These are phyloP conservation scores for Talaromyces pinophilus DNA, from an alignment of 2,329 filamentous ascomycete species.

Conservation along the genomic window DNA sequence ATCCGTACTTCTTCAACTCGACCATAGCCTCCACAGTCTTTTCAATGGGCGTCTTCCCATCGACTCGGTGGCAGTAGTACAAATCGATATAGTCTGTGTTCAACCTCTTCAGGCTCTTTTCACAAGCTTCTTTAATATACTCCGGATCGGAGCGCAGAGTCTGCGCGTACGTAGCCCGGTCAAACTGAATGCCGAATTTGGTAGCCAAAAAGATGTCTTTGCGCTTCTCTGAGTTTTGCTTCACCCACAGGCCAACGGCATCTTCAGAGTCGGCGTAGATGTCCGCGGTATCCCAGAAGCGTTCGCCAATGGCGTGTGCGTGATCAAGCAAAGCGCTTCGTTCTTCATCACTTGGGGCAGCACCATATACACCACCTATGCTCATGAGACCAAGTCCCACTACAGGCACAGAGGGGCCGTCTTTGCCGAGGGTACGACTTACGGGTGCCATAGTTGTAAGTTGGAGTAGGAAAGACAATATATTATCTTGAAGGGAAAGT, in stretches of 20 bases:
- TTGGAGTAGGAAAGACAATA: neutral
- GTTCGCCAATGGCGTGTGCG: constrained; percentile 21
- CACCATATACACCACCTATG: constrained; percentile 16
- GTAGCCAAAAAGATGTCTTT: constrained; percentile 25
- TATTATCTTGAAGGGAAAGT: neutral
- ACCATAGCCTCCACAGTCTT: constrained; percentile 37
- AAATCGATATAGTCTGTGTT: constrained; percentile 29
- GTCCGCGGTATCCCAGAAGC: constrained; percentile 23
- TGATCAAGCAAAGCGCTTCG: constrained; percentile 17
- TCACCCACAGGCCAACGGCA: constrained; percentile 16
- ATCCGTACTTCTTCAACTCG: constrained; percentile 22
- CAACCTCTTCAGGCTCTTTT: constrained; percentile 13
- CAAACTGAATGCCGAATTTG: constrained; percentile 17
- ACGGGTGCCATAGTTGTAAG: neutral
- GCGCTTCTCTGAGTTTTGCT: constrained; percentile 14
- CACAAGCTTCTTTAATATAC: constrained; percentile 22
- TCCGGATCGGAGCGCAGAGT: constrained; percentile 18
- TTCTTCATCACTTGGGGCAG: constrained; percentile 23
- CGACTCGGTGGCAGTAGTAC: constrained; percentile 57
- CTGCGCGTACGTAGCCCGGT: neutral
- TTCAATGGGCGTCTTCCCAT: constrained; percentile 50
- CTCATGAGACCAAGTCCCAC: constrained; percentile 21
- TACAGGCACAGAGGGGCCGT: constrained; percentile 12
- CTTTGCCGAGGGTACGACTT: constrained; percentile 5
- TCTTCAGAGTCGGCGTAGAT: constrained; percentile 18